Percentiles rank a stretch among this genome's conserved stretches.
Conservation (phyloP, 495 filamentous ascomycete genomes). For the Pseudomonodictys pantanalensis region DNA sequence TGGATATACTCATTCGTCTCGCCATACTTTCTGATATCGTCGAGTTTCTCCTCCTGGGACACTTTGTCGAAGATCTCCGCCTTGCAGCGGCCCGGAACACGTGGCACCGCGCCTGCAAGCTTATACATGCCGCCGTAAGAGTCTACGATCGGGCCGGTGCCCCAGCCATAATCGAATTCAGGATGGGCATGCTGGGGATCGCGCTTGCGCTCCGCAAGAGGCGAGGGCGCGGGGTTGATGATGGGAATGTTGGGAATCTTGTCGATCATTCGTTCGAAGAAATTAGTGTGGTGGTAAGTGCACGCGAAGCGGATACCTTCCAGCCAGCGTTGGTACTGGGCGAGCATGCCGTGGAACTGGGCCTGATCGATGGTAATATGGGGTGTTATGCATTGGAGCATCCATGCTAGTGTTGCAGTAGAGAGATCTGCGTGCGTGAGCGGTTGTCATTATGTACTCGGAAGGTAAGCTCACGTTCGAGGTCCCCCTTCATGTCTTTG, state of each 20-base stretch:
- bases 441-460: not conserved
- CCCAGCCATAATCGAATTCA: slow-evolving; percentile 19
- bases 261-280: not conserved
- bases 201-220: slow-evolving; percentile 7
- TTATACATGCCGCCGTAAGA: slow-evolving; percentile 14
- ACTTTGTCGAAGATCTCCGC: slow-evolving; percentile 10
- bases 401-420: slow-evolving; percentile 23
- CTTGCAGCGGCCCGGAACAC: slow-evolving; percentile 16
- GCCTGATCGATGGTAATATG: slow-evolving; percentile 23
- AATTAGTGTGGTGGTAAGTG: slow-evolving; percentile 16
- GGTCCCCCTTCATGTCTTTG: slow-evolving; percentile 19
- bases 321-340: slow-evolving; percentile 20
- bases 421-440: slow-evolving; percentile 12
- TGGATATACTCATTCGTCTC: slow-evolving; percentile 29
- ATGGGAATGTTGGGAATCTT: slow-evolving; percentile 20
- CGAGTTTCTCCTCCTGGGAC: not conserved
- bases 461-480: slow-evolving; percentile 17
- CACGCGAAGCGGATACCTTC: slow-evolving; percentile 13
- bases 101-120: not conserved
- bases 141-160: slow-evolving; percentile 21
- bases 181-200: slow-evolving; percentile 12
- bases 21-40: slow-evolving; percentile 7
- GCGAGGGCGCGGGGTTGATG: slow-evolving; percentile 18
- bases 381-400: slow-evolving; percentile 28
- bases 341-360: slow-evolving; percentile 7